Conservation (phyloP, 1,284 basidiomycete genomes). For the Takashimella tepidaria region DNA sequence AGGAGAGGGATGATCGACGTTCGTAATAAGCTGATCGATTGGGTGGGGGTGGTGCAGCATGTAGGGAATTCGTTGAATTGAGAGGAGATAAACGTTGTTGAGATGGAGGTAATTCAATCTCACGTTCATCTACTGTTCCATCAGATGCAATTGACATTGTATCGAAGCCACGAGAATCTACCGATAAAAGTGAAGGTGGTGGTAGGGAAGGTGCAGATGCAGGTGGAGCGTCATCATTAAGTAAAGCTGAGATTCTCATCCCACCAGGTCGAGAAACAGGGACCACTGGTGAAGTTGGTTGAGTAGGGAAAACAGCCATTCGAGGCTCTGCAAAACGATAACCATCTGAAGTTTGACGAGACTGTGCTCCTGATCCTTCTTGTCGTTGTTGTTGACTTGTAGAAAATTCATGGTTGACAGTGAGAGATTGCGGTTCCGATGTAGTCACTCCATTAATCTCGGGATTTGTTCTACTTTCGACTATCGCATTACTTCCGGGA, state of each 20-base stretch:
- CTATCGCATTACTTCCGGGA: too few relatives aligned
- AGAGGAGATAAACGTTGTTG: not conserved
- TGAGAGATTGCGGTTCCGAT: not conserved
- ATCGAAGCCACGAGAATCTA: constrained; percentile 12
- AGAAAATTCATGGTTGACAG: not conserved
- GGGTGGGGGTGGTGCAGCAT: not conserved
- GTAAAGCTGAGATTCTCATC: constrained; percentile 39
- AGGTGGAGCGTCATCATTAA: constrained; percentile 36
- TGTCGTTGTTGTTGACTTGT: too few relatives aligned
- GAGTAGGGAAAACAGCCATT: constrained; percentile 35
- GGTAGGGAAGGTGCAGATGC: constrained; percentile 7
- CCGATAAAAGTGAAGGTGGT: constrained; percentile 1
- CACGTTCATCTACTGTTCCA: constrained; percentile 39
- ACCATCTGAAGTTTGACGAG: not conserved
- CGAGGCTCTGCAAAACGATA: constrained; percentile 23
- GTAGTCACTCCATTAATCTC: not conserved
- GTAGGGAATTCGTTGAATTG: not conserved
- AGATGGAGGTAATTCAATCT: constrained; percentile 14
- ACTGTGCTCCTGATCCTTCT: not conserved
- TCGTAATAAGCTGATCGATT: not conserved
- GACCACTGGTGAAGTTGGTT: constrained; percentile 1
- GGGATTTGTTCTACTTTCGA: not conserved
- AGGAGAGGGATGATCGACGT: not conserved
- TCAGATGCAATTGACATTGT: constrained; percentile 34
- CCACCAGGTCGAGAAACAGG: constrained; percentile 30